These are phyloP conservation scores for Candida neerlandica DNA, from an alignment of 1,139 yeast species.

Conservation along the genomic window DNA sequence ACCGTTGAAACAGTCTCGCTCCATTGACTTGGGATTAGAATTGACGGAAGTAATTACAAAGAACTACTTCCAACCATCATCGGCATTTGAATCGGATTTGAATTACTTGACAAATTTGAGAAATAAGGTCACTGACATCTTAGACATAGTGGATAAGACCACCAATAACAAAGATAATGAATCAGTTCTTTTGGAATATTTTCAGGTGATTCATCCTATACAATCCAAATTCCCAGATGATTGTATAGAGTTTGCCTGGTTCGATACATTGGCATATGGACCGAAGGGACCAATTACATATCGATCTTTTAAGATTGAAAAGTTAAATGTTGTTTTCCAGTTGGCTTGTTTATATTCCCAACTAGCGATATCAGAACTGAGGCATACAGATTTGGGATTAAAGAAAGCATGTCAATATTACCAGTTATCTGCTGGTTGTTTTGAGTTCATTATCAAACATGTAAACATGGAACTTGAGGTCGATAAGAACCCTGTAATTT, in stretches of 20 bases:
- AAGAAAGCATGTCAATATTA: constrained; percentile 65
- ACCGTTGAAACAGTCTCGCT: constrained; percentile 56
- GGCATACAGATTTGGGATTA: constrained; percentile 54
- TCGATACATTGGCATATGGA: constrained; percentile 61
- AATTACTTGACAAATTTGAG: constrained; percentile 34
- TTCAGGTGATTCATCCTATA: constrained; percentile 27
- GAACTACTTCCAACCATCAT: constrained; percentile 68
- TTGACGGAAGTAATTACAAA: constrained; percentile 53
- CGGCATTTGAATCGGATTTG: constrained; percentile 58
- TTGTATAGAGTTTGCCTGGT: constrained; percentile 66
- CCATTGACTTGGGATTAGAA: constrained; percentile 46
- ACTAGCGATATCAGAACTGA: constrained; percentile 48
- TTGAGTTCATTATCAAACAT: constrained; percentile 37
- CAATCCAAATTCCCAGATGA: constrained; percentile 45
- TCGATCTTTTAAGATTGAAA: constrained; percentile 58
- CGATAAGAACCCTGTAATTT: constrained; percentile 14
- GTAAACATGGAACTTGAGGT: constrained; percentile 11
- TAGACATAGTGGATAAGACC: constrained; percentile 19
- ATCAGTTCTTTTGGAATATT: constrained; percentile 31
- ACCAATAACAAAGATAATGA: constrained; percentile 19
- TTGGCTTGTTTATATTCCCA: constrained; percentile 66
- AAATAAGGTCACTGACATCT: constrained; percentile 23
- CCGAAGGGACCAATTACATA: constrained; percentile 41
- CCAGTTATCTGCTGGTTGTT: constrained; percentile 74
- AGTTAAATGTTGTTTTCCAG: constrained; percentile 65